Evolutionary conservation across 2,329 filamentous ascomycete species (phyloP).

Genomic region (Hymenoscyphus repandus): DNA sequence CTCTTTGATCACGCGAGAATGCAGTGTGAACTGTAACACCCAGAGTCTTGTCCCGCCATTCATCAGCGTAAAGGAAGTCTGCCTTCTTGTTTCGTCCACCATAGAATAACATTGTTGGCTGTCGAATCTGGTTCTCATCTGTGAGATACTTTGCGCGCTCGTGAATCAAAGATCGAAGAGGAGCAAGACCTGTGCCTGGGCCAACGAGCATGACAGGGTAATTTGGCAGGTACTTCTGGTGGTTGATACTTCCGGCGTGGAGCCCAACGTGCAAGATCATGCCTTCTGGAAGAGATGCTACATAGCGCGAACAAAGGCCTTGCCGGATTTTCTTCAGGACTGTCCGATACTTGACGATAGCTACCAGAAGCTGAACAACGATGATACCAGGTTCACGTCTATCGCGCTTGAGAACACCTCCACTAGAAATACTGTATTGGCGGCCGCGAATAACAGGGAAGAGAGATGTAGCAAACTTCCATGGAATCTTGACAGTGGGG

Average conservation of each 20-base stretch:
- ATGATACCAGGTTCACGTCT: slow-evolving; percentile 29
- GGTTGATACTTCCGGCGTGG: slow-evolving; percentile 14
- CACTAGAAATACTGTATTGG: slow-evolving; percentile 88
- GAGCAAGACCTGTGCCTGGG: slow-evolving; percentile 82
- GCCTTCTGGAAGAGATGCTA: slow-evolving; percentile 55
- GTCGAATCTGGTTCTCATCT: slow-evolving; percentile 26
- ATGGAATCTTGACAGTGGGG: slow-evolving; percentile 74
- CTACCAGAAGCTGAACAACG: slow-evolving; percentile 68
- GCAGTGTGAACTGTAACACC: slow-evolving; percentile 54
- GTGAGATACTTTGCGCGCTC: slow-evolving; percentile 47
- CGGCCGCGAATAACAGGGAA: slow-evolving; percentile 82
- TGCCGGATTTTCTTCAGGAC: slow-evolving; percentile 78
- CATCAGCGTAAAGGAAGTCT: slow-evolving; percentile 77
- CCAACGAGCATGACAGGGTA: slow-evolving; percentile 68
- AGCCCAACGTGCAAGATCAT: slow-evolving; percentile 30
- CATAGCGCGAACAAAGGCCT: slow-evolving; percentile 86
- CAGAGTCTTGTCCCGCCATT: slow-evolving; percentile 56
- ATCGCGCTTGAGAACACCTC: slow-evolving; percentile 39
- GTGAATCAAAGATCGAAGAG: slow-evolving; percentile 74
- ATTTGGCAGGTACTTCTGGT: slow-evolving; percentile 36
- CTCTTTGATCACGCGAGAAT: slow-evolving; percentile 63
- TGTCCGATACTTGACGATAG: slow-evolving; percentile 87
- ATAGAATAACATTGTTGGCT: slow-evolving; percentile 62
- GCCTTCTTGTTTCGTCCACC: slow-evolving; percentile 70
- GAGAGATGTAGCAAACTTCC: slow-evolving; percentile 62